Base-by-base conservation (phyloP, 2,329 filamentous ascomycete species). In the Coniochaeta sp. region DNA sequence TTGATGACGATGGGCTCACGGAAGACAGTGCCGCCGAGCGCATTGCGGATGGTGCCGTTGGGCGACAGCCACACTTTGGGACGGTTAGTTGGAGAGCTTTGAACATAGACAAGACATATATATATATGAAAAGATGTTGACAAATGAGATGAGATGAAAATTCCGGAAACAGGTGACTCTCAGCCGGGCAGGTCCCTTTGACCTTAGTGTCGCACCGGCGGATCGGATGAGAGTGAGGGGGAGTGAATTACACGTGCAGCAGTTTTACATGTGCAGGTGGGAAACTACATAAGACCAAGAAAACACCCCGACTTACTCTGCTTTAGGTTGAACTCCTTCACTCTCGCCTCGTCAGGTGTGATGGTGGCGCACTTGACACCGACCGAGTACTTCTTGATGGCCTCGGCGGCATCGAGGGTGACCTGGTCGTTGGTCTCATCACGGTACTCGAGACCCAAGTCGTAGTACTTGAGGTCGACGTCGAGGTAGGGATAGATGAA, bases 311-410 rank as follows among this genome's bases (percentile, higher is more conserved):
- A 76, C 88, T 76, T 79, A 93, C 89, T 98, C 82, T 98, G 88
- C 89, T 98, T 99, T 69, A 99, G 85, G 74, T 97, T 93, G 79
- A 98, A 99, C 79, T 98, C 95, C 82, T 98, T 85, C 33, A 99
- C 93, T 74, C 95, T 89, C 65, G 87, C 89, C 85, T 99, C 95
- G 74, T 99, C 95, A 43, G 95, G 95, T 50, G 95, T 99, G 80
- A 99, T 99, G 74, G 95, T 99, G 66, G 95, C 95, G 77, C 95
- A 99, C 84, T 99, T 99, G 81, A 99, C 91, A 77, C 93, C 95
- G 60, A 99, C 95, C 62, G 89, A 91, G 84, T 98, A 97, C 84
- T 97, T 96, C 85, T 96, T 93, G 81, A 98, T 98, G 50, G 95
- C 95, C 80, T 96, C 91, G 60, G 95, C 95, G 60, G 93, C 90